Base-by-base conservation (phyloP, 345 rosid species). In the Populus nigra region DNA sequence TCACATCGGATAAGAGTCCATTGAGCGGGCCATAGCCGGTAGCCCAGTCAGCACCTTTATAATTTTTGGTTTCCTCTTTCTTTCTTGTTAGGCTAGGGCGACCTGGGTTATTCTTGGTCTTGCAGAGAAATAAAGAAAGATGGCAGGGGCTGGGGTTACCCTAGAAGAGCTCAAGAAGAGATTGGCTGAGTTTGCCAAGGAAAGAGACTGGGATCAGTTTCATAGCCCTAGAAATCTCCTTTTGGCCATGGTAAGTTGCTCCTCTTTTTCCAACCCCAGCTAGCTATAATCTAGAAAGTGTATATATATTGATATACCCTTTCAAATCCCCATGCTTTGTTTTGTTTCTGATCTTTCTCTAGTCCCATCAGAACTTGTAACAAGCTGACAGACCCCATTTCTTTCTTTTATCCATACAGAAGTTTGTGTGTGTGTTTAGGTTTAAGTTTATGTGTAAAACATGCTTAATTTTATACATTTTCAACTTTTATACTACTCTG, bases 171-270 rank as follows among this genome's bases (percentile, higher is more conserved):
- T 85, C 62, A 76, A 82, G 0, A 76, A 45, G 68, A 76, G 49
- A 71, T 82, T 85, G 18, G 84, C 78, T 43, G 88, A 80, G 25
- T 85, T 85, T 39, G 86, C 86, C 57, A 72, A 45, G 53, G 86
- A 76, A 13, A 85, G 88, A 80, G 88, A 83, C 17, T 85, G 83
- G 86, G 86, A 85, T 61, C 73, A 76, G 73, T 80, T 72, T 66
- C 88, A 85, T 53, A 85, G 82, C 41, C 88, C 88, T 3, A 73
- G 88, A 66, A 85, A 85, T 76, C 84, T 85, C n/a, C 86, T 85
- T 20, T 84, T 85, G 75, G 88, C 88, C 47, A 76, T 85, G 84
- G 88, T 85, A 83, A 71, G 22, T 39, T 25, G 49, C 39, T 29
- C 35, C 22, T 5, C 18, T 7, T 12, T 27, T 27, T 38, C 27